phyloP scores from a whole-genome alignment of 2,329 filamentous ascomycete species.

The Thelonectria blattea region DNA sequence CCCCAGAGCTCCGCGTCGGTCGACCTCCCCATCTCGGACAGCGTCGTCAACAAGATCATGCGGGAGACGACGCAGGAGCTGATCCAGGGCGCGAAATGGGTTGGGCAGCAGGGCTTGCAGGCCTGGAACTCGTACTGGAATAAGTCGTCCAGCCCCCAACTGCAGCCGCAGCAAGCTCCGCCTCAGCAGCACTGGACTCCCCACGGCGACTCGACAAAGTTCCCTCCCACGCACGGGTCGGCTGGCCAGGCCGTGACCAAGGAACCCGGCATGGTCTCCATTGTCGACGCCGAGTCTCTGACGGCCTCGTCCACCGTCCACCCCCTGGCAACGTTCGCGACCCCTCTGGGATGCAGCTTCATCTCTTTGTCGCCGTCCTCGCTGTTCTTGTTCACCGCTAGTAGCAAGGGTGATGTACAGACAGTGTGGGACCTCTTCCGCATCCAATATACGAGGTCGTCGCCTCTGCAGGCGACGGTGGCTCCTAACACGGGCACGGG shows the following conservation, averaged over 20 bases:
- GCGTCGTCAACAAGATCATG: slow-evolving; percentile 77
- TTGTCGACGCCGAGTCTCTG: slow-evolving; percentile 72
- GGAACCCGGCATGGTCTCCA: slow-evolving; percentile 76
- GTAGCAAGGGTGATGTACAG: slow-evolving; percentile 82
- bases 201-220: slow-evolving; percentile 59
- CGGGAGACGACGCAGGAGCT: slow-evolving; percentile 80
- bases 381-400: slow-evolving; percentile 77
- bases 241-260: slow-evolving; percentile 61
- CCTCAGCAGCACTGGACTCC: slow-evolving; percentile 53
- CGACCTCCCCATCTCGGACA: slow-evolving; percentile 74
- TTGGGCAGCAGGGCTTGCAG: slow-evolving; percentile 77
- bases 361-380: slow-evolving; percentile 79
- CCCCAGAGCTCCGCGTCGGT: slow-evolving; percentile 71
- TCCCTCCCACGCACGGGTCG: slow-evolving; percentile 77
- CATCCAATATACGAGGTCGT: slow-evolving; percentile 67
- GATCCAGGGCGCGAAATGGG: slow-evolving; percentile 76
- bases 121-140: slow-evolving; percentile 86
- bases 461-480: slow-evolving; percentile 59
- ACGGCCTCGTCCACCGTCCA: slow-evolving; percentile 59
- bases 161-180: slow-evolving; percentile 51
- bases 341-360: slow-evolving; percentile 79
- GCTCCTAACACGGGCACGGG: slow-evolving; percentile 53
- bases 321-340: slow-evolving; percentile 73
- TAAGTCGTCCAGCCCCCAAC: slow-evolving; percentile 51
- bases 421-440: slow-evolving; percentile 81